A percentile compares a stretch with the other conserved stretches of the same genome.
These are phyloP conservation scores for Aspergillus quadricinctus DNA, from an alignment of 2,329 filamentous ascomycete species.

Conservation along the genomic window DNA sequence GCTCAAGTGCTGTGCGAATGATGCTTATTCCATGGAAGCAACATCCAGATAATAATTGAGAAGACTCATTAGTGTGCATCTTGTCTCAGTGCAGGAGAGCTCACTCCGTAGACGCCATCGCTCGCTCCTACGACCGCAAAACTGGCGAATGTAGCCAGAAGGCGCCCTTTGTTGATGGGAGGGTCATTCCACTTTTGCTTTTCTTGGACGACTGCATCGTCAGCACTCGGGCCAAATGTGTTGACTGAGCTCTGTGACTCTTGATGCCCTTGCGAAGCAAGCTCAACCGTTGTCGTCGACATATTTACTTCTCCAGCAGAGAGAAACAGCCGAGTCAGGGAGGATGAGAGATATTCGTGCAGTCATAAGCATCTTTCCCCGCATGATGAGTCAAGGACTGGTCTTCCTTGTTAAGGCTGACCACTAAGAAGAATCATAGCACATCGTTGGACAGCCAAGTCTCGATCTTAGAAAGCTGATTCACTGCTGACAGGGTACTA, in stretches of 20 bases:
- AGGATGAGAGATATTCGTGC: neutral
- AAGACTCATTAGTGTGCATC: neutral
- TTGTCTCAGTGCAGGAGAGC: slow-evolving; percentile 13
- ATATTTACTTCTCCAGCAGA: neutral
- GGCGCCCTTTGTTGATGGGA: slow-evolving; percentile 14
- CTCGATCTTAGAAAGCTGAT: too few species aligned
- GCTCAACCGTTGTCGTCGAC: neutral
- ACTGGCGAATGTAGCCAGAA: slow-evolving; percentile 45
- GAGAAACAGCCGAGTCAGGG: neutral
- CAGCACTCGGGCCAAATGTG: slow-evolving; percentile 1
- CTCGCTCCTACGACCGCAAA: slow-evolving; percentile 54
- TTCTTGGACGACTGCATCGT: slow-evolving; percentile 1
- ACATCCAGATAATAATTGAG: too few species aligned
- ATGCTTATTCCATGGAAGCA: too few species aligned
- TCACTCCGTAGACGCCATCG: slow-evolving; percentile 52
- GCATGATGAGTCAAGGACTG: neutral
- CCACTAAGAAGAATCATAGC: neutral
- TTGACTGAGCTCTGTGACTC: neutral
- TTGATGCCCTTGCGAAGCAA: slow-evolving; percentile 1
- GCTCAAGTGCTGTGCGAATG: neutral
- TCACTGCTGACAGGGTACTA: too few species aligned
- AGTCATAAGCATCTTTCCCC: neutral
- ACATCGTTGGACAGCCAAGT: too few species aligned
- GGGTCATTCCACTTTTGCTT: slow-evolving; percentile 17
- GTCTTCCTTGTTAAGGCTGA: neutral